phyloP scores from a whole-genome alignment of 352 stramenopile genomes.

The Halophytophthora batemanensis region DNA sequence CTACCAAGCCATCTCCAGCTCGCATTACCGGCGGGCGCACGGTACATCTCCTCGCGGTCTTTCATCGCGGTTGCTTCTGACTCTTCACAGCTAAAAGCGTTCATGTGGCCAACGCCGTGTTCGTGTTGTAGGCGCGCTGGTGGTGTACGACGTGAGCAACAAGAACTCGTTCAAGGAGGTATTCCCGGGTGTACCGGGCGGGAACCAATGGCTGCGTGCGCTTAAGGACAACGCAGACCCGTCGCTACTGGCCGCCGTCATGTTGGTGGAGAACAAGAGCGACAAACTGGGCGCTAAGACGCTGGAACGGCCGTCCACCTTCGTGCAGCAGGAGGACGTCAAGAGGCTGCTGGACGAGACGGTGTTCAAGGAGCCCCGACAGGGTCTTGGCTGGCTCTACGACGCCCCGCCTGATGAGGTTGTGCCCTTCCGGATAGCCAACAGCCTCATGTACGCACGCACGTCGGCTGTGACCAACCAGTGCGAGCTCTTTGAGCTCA shows the following conservation, averaged over 20 bases:
- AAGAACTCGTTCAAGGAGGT: constrained; percentile 72
- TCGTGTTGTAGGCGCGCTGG: constrained; percentile 38
- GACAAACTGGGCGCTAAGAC: constrained; percentile 44
- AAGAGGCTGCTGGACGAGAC: constrained; percentile 41
- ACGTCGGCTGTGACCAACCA: constrained; percentile 57
- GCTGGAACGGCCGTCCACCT: constrained; percentile 29
- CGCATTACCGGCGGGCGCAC: constrained; percentile 62
- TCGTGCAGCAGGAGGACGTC: constrained; percentile 49
- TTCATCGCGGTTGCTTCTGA: neutral
- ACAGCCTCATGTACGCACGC: constrained; percentile 65
- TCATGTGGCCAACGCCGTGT: neutral
- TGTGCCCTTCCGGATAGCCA: constrained; percentile 50
- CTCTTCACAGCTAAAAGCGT: neutral
- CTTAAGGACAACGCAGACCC: constrained; percentile 66
- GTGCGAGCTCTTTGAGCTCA: constrained; percentile 59
- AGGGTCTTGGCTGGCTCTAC: constrained; percentile 54
- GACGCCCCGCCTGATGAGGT: constrained; percentile 36
- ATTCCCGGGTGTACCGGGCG: constrained; percentile 38
- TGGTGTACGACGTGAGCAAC: constrained; percentile 65
- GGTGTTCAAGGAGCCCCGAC: constrained; percentile 48
- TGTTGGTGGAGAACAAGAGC: constrained; percentile 78
- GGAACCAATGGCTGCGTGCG: constrained; percentile 56
- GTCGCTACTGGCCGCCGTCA: constrained; percentile 43
- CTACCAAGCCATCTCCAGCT: constrained; percentile 72
- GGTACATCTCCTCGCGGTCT: constrained; percentile 21